Evolutionary conservation across 2,329 filamentous ascomycete species (phyloP).

Genomic region (Xylariaceae sp.): DNA sequence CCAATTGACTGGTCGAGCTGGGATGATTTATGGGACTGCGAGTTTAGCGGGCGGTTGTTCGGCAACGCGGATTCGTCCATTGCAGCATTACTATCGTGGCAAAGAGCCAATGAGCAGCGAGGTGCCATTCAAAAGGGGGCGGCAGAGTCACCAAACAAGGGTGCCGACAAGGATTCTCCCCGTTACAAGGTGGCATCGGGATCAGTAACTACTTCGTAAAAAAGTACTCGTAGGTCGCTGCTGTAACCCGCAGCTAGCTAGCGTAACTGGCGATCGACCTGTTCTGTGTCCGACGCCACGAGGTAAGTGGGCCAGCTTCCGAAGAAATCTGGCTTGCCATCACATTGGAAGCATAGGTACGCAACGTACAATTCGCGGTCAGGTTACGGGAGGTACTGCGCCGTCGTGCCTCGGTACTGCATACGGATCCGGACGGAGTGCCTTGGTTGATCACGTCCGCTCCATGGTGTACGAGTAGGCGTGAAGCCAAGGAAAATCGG

Average conservation of each 20-base stretch:
- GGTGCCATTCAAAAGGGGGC: slow-evolving; percentile 20
- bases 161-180: slow-evolving; percentile 5
- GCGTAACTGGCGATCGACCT: background rate
- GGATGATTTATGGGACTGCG: slow-evolving; percentile 26
- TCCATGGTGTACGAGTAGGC: too few relatives aligned
- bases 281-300: background rate
- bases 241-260: background rate
- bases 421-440: background rate
- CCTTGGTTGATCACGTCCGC: too few relatives aligned
- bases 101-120: slow-evolving; percentile 23
- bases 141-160: slow-evolving; percentile 3
- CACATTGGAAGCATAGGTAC: background rate
- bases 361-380: background rate
- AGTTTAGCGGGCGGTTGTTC: slow-evolving; percentile 26
- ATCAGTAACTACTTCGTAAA: background rate
- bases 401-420: background rate
- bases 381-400: background rate
- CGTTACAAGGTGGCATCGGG: slow-evolving; percentile 18
- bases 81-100: slow-evolving; percentile 17
- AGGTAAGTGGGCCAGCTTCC: background rate
- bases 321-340: background rate
- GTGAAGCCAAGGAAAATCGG: too few relatives aligned
- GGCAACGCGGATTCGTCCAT: slow-evolving; percentile 30
- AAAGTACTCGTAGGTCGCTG: too few relatives aligned
- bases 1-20: slow-evolving; percentile 21